phyloP scores from a whole-genome alignment of 2,329 filamentous ascomycete genomes.

The Fusarium coffeatum region DNA sequence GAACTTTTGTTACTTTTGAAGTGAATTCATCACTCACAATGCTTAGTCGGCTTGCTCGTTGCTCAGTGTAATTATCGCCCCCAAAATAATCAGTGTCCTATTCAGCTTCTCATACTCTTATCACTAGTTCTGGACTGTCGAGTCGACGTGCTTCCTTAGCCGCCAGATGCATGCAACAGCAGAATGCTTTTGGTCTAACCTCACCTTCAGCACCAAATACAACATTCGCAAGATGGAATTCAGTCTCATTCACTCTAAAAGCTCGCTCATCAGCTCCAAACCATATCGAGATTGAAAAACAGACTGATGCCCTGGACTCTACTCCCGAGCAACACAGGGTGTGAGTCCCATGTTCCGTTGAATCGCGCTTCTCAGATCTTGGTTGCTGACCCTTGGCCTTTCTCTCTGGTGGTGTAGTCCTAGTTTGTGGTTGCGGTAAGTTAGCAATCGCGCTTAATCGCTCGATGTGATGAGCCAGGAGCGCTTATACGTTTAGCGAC shows the following conservation, averaged over 20 bases:
- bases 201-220: neutral
- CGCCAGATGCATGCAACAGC: constrained; percentile 11
- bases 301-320: neutral
- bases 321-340: constrained; percentile 28
- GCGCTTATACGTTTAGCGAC: constrained; percentile 49
- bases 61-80: constrained; percentile 27
- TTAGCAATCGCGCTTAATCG: constrained; percentile 10
- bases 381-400: constrained; percentile 22
- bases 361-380: constrained; percentile 9
- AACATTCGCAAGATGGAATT: neutral
- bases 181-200: constrained; percentile 8
- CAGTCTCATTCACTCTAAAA: neutral
- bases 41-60: constrained; percentile 37
- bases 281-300: neutral
- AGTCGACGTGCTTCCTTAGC: constrained; percentile 19
- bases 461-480: constrained; percentile 8
- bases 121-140: constrained; percentile 30
- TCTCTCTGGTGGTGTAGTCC: constrained; percentile 34
- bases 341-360: constrained; percentile 28
- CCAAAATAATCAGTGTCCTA: neutral
- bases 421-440: constrained; percentile 48
- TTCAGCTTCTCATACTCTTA: constrained; percentile 19
- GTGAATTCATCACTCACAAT: constrained; percentile 13
- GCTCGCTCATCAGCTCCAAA: neutral
- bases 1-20: neutral